Conservation (phyloP, 2,329 filamentous ascomycete genomes). For the Fusarium sp. region DNA sequence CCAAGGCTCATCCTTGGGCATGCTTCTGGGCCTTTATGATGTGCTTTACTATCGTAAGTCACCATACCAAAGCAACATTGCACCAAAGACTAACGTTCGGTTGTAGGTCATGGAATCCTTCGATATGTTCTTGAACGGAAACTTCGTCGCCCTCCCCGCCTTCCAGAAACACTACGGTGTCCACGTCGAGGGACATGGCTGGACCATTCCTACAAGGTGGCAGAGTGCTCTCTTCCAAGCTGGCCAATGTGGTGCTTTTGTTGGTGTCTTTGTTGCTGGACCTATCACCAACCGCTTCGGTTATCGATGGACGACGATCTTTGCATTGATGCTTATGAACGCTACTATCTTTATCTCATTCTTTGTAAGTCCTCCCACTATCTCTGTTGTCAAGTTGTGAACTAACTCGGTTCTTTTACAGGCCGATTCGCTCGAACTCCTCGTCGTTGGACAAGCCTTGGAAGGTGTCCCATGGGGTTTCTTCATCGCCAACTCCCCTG, state of each 20-base stretch:
- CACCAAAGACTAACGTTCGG: conserved; percentile 5
- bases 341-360: conserved; percentile 62
- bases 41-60: conserved; percentile 62
- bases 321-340: conserved; percentile 54
- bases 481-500: conserved; percentile 71
- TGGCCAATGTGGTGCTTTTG: conserved; percentile 52
- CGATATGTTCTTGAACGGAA: conserved; percentile 61
- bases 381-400: rapidly evolving
- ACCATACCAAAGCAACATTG: neutral
- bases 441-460: conserved; percentile 65
- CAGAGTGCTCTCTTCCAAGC: conserved; percentile 52
- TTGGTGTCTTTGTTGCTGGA: conserved; percentile 54
- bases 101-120: conserved; percentile 63
- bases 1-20: conserved; percentile 57
- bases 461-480: conserved; percentile 72
- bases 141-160: conserved; percentile 56
- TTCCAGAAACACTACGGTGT: conserved; percentile 56
- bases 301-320: conserved; percentile 53
- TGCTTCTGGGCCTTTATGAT: conserved; percentile 61
- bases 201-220: conserved; percentile 56
- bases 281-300: conserved; percentile 52
- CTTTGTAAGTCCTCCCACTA: conserved; percentile 52
- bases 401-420: neutral
- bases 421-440: conserved; percentile 52
- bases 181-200: conserved; percentile 22